Evolutionary conservation across 2,329 filamentous ascomycete genomes (phyloP).

Genomic region (Paecilomyces dactylethromorphus): DNA sequence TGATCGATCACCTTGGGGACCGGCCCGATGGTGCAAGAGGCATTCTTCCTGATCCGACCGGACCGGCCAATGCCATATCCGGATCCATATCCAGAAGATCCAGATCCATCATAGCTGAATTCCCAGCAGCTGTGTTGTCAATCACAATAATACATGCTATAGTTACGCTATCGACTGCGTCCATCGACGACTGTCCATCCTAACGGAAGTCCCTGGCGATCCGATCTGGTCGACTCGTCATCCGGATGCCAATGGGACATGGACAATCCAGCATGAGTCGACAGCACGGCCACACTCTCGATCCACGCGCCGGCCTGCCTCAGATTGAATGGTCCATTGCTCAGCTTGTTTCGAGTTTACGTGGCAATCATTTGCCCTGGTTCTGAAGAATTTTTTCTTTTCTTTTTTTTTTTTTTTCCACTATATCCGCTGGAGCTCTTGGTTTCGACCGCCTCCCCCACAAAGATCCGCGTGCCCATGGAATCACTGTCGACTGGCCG

Average conservation of each 20-base stretch:
- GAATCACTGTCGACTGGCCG: background rate
- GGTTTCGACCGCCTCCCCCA: background rate
- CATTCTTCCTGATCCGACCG: background rate
- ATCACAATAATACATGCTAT: too few relatives aligned
- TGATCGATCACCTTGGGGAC: too few relatives aligned
- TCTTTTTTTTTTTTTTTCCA: background rate
- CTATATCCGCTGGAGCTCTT: too few relatives aligned
- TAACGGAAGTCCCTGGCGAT: background rate
- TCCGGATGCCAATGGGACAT: background rate
- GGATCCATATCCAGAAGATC: too few relatives aligned
- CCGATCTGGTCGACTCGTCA: background rate
- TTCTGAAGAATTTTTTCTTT: background rate
- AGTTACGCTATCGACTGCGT: background rate
- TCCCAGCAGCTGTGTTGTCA: too few relatives aligned
- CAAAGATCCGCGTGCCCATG: background rate
- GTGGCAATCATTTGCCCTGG: background rate
- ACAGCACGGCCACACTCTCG: too few relatives aligned
- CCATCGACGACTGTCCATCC: background rate
- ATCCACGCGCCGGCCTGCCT: too few relatives aligned
- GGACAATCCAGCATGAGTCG: background rate
- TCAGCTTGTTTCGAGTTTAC: background rate
- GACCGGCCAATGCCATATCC: background rate
- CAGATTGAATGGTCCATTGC: background rate
- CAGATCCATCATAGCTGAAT: too few relatives aligned
- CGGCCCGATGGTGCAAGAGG: too few relatives aligned